Conservation (phyloP, 2,329 filamentous ascomycete genomes). For the Cercospora sp. region DNA sequence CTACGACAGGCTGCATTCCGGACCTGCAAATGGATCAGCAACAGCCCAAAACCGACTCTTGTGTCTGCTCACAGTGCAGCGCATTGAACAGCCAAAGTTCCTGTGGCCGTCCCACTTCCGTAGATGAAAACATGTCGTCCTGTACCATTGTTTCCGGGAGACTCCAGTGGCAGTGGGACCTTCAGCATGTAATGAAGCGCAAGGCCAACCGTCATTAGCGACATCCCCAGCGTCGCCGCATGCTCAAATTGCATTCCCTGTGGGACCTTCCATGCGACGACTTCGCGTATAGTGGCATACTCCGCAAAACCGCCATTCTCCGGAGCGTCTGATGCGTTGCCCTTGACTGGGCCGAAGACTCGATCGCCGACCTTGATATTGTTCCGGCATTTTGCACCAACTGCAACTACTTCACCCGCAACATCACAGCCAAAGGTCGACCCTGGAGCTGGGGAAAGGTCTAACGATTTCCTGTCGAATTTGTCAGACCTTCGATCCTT, state of each 20-base stretch:
- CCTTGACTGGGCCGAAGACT: constrained; percentile 25
- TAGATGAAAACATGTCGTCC: constrained; percentile 22
- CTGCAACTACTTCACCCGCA: constrained; percentile 22
- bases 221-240: constrained; percentile 24
- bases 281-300: constrained; percentile 22
- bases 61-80: constrained; percentile 22
- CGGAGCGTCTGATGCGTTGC: constrained; percentile 22
- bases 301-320: constrained; percentile 26
- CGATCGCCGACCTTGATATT: constrained; percentile 23
- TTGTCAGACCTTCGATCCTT: background rate
- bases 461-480: constrained; percentile 24
- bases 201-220: constrained; percentile 25
- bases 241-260: constrained; percentile 20
- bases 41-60: background rate
- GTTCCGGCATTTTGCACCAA: constrained; percentile 18
- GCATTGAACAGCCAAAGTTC: constrained; percentile 23
- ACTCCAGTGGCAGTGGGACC: constrained; percentile 18
- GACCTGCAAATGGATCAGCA: constrained; percentile 19
- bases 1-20: constrained; percentile 19
- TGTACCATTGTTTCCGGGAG: background rate
- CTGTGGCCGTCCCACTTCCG: constrained; percentile 25
- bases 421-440: constrained; percentile 27
- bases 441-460: constrained; percentile 26
- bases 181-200: constrained; percentile 24
- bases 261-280: constrained; percentile 22